These are phyloP conservation scores for Knoxdaviesia capensis DNA, from an alignment of 2,329 filamentous ascomycete genomes.

Conservation along the genomic window DNA sequence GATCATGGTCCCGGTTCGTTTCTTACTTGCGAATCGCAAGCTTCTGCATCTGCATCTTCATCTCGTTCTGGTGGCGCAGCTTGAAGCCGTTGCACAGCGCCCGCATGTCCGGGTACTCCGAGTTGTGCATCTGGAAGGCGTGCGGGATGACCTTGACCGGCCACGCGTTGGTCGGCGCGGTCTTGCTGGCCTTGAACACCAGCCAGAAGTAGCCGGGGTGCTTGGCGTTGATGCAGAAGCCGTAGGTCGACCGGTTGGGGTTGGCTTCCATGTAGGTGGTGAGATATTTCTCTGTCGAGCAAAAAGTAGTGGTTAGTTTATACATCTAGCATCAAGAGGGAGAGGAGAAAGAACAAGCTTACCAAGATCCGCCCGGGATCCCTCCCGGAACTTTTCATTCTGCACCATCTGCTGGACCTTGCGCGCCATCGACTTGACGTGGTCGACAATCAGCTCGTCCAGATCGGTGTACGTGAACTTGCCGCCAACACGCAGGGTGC, in stretches of 20 bases:
- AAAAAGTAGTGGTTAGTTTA: constrained; percentile 7
- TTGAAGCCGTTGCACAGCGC: constrained; percentile 97
- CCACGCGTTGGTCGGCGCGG: constrained; percentile 56
- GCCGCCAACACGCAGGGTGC: constrained; percentile 63
- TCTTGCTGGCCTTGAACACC: constrained; percentile 81
- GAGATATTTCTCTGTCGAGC: constrained; percentile 65
- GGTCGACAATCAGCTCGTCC: constrained; percentile 90
- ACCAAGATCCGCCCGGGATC: constrained; percentile 68
- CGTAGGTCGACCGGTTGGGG: constrained; percentile 79
- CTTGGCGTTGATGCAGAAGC: constrained; percentile 85
- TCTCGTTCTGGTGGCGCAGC: constrained; percentile 46
- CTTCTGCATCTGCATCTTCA: constrained; percentile 32
- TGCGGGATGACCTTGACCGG: constrained; percentile 81
- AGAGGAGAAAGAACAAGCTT: constrained; percentile 19
- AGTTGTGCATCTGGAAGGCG: constrained; percentile 77
- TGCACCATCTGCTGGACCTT: constrained; percentile 95
- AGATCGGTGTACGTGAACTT: constrained; percentile 90
- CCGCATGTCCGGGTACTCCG: constrained; percentile 83
- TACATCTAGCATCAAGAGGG: not conserved
- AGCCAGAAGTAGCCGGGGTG: constrained; percentile 89
- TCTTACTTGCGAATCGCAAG: constrained; percentile 4
- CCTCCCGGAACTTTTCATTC: constrained; percentile 81
- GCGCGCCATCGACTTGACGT: constrained; percentile 92
- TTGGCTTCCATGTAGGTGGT: constrained; percentile 93
- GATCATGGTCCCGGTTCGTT: not conserved